phyloP scores from a whole-genome alignment of 2,329 filamentous ascomycete species.

The Bisporella sp. region DNA sequence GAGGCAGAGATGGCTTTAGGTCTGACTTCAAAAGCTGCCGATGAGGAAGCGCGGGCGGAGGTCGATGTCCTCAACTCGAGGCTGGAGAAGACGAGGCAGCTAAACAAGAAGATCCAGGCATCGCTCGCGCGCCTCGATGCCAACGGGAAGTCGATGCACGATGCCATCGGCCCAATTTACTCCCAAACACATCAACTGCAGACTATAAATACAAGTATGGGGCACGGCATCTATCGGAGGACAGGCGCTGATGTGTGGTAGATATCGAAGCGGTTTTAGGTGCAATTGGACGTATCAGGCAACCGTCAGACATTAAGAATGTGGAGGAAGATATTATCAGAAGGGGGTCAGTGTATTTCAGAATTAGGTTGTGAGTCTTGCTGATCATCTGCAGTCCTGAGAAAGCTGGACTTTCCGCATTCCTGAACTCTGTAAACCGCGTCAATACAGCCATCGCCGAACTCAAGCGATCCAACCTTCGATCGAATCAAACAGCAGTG shows the following conservation, averaged over 20 bases:
- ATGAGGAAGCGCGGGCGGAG: slow-evolving; percentile 63
- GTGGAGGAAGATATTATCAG: slow-evolving; percentile 89
- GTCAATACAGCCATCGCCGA: slow-evolving; percentile 78
- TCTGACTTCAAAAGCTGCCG: slow-evolving; percentile 29
- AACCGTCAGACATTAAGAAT: slow-evolving; percentile 88
- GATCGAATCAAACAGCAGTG: slow-evolving; percentile 85
- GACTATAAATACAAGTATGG: slow-evolving; percentile 70
- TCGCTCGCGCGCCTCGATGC: slow-evolving; percentile 78
- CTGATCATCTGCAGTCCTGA: slow-evolving; percentile 50
- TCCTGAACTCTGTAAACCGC: slow-evolving; percentile 83
- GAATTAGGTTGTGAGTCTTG: slow-evolving; percentile 1
- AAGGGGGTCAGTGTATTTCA: slow-evolving; percentile 47
- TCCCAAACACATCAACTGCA: slow-evolving; percentile 88
- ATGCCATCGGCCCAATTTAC: slow-evolving; percentile 87
- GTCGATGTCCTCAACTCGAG: slow-evolving; percentile 65
- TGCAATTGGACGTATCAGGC: slow-evolving; percentile 80
- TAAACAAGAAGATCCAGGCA: slow-evolving; percentile 93
- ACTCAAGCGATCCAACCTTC: slow-evolving; percentile 83
- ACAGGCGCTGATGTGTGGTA: slow-evolving; percentile 28
- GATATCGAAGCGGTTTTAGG: slow-evolving; percentile 81
- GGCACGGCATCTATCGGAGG: background rate
- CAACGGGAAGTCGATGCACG: slow-evolving; percentile 83
- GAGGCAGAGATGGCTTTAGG: slow-evolving; percentile 24
- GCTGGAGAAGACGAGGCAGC: slow-evolving; percentile 83
- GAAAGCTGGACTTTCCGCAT: slow-evolving; percentile 73